Percentiles rank a stretch among this genome's conserved stretches.
phyloP scores from a whole-genome alignment of 2,329 filamentous ascomycete species.

The Alternaria gaisen region DNA sequence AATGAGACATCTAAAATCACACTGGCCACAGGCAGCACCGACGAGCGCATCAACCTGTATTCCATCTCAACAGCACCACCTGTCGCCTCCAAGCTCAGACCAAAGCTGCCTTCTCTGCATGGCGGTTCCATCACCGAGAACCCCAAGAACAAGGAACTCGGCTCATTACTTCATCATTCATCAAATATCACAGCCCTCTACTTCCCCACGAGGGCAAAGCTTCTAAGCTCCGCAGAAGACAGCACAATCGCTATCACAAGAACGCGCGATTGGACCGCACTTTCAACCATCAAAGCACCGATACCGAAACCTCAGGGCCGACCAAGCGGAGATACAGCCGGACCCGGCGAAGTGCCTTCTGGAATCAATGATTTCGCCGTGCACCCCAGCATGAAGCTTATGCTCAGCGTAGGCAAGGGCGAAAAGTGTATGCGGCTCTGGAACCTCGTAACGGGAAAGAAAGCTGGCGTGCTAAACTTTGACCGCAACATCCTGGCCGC shows the following conservation, averaged over 20 bases:
- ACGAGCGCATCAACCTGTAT: conserved; percentile 96
- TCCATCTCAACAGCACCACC: conserved; percentile 71
- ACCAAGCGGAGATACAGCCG: conserved; percentile 89
- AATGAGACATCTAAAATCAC: conserved; percentile 80
- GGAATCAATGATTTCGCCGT: conserved; percentile 95
- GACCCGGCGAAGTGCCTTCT: conserved; percentile 79
- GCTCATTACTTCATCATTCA: conserved; percentile 85
- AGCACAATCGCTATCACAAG: conserved; percentile 88
- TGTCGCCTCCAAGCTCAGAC: conserved; percentile 65
- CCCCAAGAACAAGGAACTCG: conserved; percentile 85
- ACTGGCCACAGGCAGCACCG: conserved; percentile 88
- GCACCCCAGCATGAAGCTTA: conserved; percentile 94
- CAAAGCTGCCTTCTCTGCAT: conserved; percentile 71
- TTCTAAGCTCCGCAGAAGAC: conserved; percentile 88
- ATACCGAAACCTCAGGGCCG: conserved; percentile 80
- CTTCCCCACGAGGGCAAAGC: conserved; percentile 86
- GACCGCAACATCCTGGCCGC: conserved; percentile 74
- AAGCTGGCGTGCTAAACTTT: conserved; percentile 92
- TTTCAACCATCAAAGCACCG: conserved; percentile 89
- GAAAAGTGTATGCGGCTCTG: conserved; percentile 93
- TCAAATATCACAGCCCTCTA: conserved; percentile 80
- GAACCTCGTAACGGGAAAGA: conserved; percentile 97
- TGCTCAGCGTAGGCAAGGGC: conserved; percentile 90
- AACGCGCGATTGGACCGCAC: conserved; percentile 86
- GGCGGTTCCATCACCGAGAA: conserved; percentile 83